These are phyloP conservation scores for Hymenoscyphus linearis DNA, from an alignment of 2,329 filamentous ascomycete species.

Conservation along the genomic window DNA sequence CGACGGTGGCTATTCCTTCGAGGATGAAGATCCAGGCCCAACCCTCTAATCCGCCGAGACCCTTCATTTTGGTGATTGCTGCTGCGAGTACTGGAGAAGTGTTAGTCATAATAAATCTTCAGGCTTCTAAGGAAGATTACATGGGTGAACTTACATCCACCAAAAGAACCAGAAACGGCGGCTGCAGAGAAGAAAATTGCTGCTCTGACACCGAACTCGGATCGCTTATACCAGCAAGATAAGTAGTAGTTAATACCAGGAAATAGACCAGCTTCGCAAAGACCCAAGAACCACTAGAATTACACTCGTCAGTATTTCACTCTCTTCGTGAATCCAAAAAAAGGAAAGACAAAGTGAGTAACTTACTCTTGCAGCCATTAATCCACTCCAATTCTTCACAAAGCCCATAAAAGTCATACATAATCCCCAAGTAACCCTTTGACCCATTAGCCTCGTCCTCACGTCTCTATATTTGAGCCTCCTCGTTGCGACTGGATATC, in stretches of 20 bases:
- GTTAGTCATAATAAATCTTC: neutral
- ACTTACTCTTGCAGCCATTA: slow-evolving; percentile 29
- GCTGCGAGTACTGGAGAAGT: slow-evolving; percentile 52
- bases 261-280: slow-evolving; percentile 71
- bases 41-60: slow-evolving; percentile 49
- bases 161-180: slow-evolving; percentile 72
- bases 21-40: slow-evolving; percentile 66
- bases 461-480: neutral
- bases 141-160: slow-evolving; percentile 41
- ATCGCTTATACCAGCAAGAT: slow-evolving; percentile 76
- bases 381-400: slow-evolving; percentile 28
- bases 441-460: neutral
- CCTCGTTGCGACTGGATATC: slow-evolving; percentile 14
- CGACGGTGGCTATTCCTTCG: slow-evolving; percentile 40
- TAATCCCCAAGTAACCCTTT: slow-evolving; percentile 58
- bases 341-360: neutral
- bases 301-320: neutral
- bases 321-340: neutral
- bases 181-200: slow-evolving; percentile 83
- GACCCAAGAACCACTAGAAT: slow-evolving; percentile 54
- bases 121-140: neutral
- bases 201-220: slow-evolving; percentile 73
- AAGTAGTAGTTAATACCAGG: slow-evolving; percentile 76
- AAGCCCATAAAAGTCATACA: slow-evolving; percentile 53
- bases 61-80: slow-evolving; percentile 65